Base-by-base conservation (phyloP, 345 rosid genomes). In the Mangifera indica region DNA sequence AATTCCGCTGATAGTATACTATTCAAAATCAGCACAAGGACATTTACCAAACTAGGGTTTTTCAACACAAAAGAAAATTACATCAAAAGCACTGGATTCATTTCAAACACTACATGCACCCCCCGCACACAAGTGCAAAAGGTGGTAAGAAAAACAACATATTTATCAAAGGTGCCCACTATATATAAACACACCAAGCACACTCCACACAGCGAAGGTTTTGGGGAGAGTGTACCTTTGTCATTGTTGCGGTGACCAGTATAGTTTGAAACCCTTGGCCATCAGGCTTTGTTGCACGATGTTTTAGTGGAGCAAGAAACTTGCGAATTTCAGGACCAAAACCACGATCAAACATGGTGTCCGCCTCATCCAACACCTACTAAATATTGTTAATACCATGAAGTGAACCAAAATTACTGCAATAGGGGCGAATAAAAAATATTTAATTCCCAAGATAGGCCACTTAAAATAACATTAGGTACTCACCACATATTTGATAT, bases 311-410 rank as follows among this genome's bases (percentile, higher is more conserved):
- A 62, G 81, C 92, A 46, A 92, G 86, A 80, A 94, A 92, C 75
- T 94, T 94, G 37, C 85, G 90, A 74, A 94, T 94, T 58, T 94
- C 98, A 25, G 98, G 97, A 75, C 98, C 98, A 79, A 94, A 94
- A 49, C 98, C 97, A 76, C 84, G 97, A 81, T 92, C 98, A 73
- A 94, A 94, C 98, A 94, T 94, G 53, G 98, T 92, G 82, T 94
- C 98, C 52, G 98, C 98, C 84, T 94, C 98, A 84, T 94, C 98
- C 78, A 92, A 81, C 64, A 90, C 98, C 98, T 94, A 85, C 49
- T 53, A 80, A 78, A 55, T 57, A 68, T 10, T 60, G 48, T 56
- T 55, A 76, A 56, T 71, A 69, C 76, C 66, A 80, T 22, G 7
- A n/a, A n/a, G n/a, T n/a, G n/a, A 17, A 80, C 49, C 51, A 37